phyloP scores from a whole-genome alignment of 441 rosid genomes.

The Erodium texanum region DNA sequence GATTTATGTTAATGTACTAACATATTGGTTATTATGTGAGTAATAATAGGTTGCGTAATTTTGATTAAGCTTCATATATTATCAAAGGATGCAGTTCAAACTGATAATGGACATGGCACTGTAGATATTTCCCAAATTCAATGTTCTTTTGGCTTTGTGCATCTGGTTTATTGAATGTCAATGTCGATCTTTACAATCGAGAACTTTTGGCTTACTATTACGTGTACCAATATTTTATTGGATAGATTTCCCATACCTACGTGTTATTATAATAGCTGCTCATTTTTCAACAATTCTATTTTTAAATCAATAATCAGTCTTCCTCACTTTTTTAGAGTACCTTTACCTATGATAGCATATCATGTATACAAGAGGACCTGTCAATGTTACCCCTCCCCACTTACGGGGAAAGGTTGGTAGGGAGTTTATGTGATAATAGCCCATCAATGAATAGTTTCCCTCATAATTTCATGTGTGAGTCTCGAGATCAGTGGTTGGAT shows the following conservation, averaged over 20 bases:
- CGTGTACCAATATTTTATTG: conserved; percentile 12
- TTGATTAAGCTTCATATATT: conserved; percentile 44
- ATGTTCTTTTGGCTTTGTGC: conserved; percentile 10
- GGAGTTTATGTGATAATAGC: no score
- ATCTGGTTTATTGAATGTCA: conserved; percentile 3
- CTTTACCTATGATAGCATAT: conserved; percentile 5
- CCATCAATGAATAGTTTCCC: no score
- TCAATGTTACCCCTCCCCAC: no score
- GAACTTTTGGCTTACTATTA: background rate
- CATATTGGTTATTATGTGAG: conserved; percentile 15
- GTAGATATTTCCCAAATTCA: conserved; percentile 34
- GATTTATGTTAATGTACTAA: conserved; percentile 6
- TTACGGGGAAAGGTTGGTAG: no score
- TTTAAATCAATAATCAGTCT: no score
- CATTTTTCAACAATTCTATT: background rate
- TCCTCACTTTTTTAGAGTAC: background rate
- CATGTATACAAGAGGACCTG: no score
- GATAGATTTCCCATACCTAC: conserved; percentile 8
- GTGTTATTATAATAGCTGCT: conserved; percentile 4
- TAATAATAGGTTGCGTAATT: conserved; percentile 46
- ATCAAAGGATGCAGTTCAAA: conserved; percentile 37
- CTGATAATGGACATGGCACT: conserved; percentile 29
- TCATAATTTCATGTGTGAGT: no score
- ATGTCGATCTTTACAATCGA: conserved; percentile 5
- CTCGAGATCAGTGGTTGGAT: no score